Evolutionary conservation across 768 basidiomycete species (phyloP), one percentile per base, ranked within the genome.

Genomic region (Russula sp.): DNA sequence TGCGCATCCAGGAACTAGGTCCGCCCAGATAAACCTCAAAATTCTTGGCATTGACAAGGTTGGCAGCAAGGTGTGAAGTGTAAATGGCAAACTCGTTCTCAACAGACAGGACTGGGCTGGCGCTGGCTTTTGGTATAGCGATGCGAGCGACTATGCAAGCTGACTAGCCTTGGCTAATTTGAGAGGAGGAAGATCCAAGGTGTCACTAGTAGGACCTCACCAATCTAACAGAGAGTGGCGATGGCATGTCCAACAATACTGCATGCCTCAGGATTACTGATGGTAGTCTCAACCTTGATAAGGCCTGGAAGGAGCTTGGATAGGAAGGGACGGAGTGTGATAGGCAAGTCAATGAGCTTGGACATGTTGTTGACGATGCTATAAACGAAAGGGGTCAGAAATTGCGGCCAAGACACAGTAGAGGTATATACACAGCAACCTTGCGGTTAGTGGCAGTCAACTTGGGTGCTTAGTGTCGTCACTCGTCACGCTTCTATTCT

Each of bases 231-330:
- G 73, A 99, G 90, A 70, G 97, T 99, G 49, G 84, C 84, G 75
- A 99, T 97, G 64, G 97, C 96, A 74, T 86, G 88, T 76, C 83
- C 86, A 70, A 95, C 86, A 69, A 98, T 89, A 63, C 87, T 82
- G 77, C 97, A 96, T 52, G 97, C 97, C 77, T 99, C 97, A 61
- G 97, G 97, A 78, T 99, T 97, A 79, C 92, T 95, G 64, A 98
- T 93, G 72, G 89, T 84, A 65, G 84, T 83, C 82, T 96, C 91
- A 69, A 96, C 88, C 86, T 98, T 98, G 81, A 98, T 84, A 62
- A 98, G 83, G 70, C 92, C 94, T 28, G 95, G 95, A 70, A 98
- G 87, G 38, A 98, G 88, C 78, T 91, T 94, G 72, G 94, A 94
- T 70, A 98, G 73, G 89, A 98, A 98, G 64, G 95, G 95, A 72